These are phyloP conservation scores for Caryopteris hybrid DNA, from an alignment of 305 asterid genomes.

Conservation along the genomic window DNA sequence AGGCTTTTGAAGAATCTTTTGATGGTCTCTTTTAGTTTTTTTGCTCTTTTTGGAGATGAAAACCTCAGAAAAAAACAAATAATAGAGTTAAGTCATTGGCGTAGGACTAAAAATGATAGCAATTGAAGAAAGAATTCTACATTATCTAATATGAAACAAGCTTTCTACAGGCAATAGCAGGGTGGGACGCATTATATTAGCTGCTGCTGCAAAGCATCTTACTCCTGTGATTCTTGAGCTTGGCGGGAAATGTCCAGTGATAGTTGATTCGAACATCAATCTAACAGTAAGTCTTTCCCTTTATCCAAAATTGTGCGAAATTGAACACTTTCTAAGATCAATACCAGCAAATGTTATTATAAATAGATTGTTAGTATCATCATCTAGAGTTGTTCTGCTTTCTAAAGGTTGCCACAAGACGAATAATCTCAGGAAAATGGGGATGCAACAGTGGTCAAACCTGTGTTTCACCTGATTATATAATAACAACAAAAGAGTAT, in stretches of 20 bases:
- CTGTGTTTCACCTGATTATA: conserved; percentile 82
- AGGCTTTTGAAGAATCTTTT: background rate
- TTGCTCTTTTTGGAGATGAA: conserved; percentile 3
- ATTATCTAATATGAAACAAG: background rate
- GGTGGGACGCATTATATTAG: conserved; percentile 73
- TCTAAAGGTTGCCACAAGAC: conserved; percentile 63
- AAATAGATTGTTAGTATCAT: background rate
- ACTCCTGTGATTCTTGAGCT: conserved; percentile 92
- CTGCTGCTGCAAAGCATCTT: conserved; percentile 93
- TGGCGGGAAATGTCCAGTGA: conserved; percentile 83
- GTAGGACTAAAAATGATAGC: background rate
- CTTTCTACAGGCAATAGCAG: conserved; percentile 57
- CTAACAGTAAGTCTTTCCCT: conserved; percentile 40
- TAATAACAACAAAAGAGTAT: conserved; percentile 59
- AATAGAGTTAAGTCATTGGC: background rate
- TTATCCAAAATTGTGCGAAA: background rate
- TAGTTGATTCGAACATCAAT: conserved; percentile 68
- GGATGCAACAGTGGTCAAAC: conserved; percentile 94
- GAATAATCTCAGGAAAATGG: conserved; percentile 88
- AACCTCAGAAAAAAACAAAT: background rate
- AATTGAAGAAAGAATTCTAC: background rate
- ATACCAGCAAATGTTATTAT: background rate
- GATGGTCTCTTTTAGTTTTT: background rate
- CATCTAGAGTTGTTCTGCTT: conserved; percentile 11
- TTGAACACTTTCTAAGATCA: background rate